Evolutionary conservation across 805 yeast genomes (phyloP).

Genomic region (Torulaspora franciscae): DNA sequence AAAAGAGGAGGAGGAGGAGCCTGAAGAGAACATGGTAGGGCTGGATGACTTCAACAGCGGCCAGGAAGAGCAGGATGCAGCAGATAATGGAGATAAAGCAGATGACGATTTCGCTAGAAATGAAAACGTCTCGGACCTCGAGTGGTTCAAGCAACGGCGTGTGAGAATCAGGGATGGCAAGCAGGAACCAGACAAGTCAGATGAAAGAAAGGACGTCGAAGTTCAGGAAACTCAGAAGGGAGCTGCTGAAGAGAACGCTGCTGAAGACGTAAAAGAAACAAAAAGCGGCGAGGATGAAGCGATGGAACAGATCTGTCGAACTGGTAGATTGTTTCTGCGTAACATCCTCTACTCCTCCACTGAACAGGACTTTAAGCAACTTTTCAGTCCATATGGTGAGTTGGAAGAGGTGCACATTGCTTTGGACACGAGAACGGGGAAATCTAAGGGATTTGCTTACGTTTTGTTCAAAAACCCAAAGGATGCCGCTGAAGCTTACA

Average conservation of each 20-base stretch:
- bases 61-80: conserved; percentile 21
- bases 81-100: conserved; percentile 20
- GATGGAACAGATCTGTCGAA: conserved; percentile 49
- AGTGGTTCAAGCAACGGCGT: conserved; percentile 79
- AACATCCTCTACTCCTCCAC: conserved; percentile 75
- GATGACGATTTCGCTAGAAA: conserved; percentile 40
- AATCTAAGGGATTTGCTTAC: conserved; percentile 90
- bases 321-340: conserved; percentile 84
- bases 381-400: conserved; percentile 65
- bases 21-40: conserved; percentile 44
- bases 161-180: conserved; percentile 58
- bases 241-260: conserved; percentile 4
- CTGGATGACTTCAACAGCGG: conserved; percentile 29
- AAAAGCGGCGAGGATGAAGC: conserved; percentile 35
- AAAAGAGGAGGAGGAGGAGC: conserved; percentile 21
- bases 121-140: conserved; percentile 64
- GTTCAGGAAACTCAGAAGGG: conserved; percentile 7
- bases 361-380: conserved; percentile 66
- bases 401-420: conserved; percentile 91
- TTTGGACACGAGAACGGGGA: conserved; percentile 80
- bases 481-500: conserved; percentile 73
- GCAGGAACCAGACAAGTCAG: conserved; percentile 9
- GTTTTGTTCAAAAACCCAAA: conserved; percentile 61
- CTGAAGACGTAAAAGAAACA: background rate
- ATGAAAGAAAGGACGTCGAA: background rate